These are phyloP conservation scores for Dryas drummondii DNA, from an alignment of 306 rosid species.

Conservation along the genomic window DNA sequence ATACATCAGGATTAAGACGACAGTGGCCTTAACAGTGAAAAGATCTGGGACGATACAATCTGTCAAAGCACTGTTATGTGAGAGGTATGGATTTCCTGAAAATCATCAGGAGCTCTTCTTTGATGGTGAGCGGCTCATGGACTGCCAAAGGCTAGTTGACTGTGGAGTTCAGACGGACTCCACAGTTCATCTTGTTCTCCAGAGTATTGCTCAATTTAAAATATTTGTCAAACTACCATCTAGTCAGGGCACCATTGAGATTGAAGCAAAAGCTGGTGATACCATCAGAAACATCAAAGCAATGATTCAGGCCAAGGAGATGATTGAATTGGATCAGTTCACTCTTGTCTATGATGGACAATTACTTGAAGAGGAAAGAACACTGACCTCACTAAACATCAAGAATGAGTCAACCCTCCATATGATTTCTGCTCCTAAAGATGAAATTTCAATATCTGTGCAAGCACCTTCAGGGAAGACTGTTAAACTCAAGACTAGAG, in stretches of 20 bases:
- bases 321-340: background rate
- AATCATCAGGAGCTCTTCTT: conserved; percentile 15
- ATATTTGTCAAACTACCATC: conserved; percentile 25
- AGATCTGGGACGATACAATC: conserved; percentile 11
- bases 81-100: conserved; percentile 14
- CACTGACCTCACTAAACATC: conserved; percentile 11
- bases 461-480: conserved; percentile 9
- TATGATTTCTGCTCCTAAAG: conserved; percentile 22
- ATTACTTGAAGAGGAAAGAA: conserved; percentile 28
- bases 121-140: conserved; percentile 1
- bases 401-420: conserved; percentile 18
- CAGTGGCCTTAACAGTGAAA: conserved; percentile 3
- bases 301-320: conserved; percentile 10
- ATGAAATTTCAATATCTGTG: conserved; percentile 9
- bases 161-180: conserved; percentile 13
- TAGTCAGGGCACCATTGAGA: conserved; percentile 4
- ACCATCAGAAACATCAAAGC: conserved; percentile 20
- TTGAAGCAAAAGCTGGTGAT: conserved; percentile 23
- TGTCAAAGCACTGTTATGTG: conserved; percentile 16
- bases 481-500: background rate
- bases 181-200: conserved; percentile 13
- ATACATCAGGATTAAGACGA: conserved; percentile 1
- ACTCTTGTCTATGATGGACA: conserved; percentile 25
- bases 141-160: conserved; percentile 11
- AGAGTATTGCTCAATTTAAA: background rate